These are phyloP conservation scores for Fragilaria radians DNA, from an alignment of 108 stramenopile species.

Conservation along the genomic window DNA sequence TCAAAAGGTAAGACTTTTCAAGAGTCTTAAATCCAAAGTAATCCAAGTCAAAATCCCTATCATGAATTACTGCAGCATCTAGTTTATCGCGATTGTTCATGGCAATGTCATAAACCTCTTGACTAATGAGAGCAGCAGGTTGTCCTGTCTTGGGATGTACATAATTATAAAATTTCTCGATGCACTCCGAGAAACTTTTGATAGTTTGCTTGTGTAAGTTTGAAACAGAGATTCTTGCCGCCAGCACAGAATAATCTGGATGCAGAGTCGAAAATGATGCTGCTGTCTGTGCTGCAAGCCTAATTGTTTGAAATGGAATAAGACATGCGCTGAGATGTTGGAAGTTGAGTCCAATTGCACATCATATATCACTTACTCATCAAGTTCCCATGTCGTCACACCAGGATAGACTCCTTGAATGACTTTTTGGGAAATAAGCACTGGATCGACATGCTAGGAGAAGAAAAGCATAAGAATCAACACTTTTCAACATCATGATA, in stretches of 20 bases:
- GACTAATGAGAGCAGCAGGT: conserved; percentile 81
- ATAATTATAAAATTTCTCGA: conserved; percentile 74
- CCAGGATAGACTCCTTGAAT: conserved; percentile 99
- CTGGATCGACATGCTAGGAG: conserved; percentile 82
- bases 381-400: conserved; percentile 94
- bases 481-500: background rate
- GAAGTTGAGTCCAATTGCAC: too few species aligned
- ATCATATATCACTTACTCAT: too few species aligned
- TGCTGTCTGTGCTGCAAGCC: conserved; percentile 97
- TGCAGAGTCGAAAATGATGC: conserved; percentile 98
- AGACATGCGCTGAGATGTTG: too few species aligned
- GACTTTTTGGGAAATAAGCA: conserved; percentile 95
- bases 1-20: conserved; percentile 94
- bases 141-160: conserved; percentile 90
- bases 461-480: conserved; percentile 1
- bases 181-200: conserved; percentile 84
- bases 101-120: conserved; percentile 73
- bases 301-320: too few species aligned
- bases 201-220: conserved; percentile 97
- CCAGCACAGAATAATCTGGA: conserved; percentile 96
- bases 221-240: conserved; percentile 96
- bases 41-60: conserved; percentile 94
- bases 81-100: conserved; percentile 81
- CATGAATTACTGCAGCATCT: conserved; percentile 84
- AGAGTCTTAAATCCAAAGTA: conserved; percentile 99